Evolutionary conservation across 2,329 filamentous ascomycete species (phyloP).

Genomic region (Chrysoporthe austroafricana): DNA sequence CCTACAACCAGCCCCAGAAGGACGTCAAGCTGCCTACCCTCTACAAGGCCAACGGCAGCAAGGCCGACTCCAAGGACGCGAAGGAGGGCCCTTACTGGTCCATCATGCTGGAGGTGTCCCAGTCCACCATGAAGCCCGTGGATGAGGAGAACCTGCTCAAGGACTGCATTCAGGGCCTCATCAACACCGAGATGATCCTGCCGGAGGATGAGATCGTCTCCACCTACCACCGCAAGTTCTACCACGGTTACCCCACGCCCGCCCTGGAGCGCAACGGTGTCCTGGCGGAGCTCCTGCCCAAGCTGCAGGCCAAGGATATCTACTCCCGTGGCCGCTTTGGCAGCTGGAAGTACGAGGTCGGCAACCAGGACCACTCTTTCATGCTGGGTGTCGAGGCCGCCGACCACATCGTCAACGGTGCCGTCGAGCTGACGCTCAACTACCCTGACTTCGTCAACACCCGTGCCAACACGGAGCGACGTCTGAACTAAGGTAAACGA

Average conservation of each 20-base stretch:
- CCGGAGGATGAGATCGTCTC: constrained; percentile 93
- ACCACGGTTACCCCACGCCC: constrained; percentile 97
- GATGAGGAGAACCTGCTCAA: constrained; percentile 81
- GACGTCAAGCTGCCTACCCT: constrained; percentile 84
- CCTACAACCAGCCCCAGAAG: constrained; percentile 90
- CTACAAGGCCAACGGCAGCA: constrained; percentile 83
- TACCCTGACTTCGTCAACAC: constrained; percentile 95
- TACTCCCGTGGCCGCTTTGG: constrained; percentile 96
- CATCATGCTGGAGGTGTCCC: constrained; percentile 98
- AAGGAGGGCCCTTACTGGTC: constrained; percentile 98
- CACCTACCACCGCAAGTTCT: constrained; percentile 96
- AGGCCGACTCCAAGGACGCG: constrained; percentile 71
- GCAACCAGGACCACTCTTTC: constrained; percentile 97
- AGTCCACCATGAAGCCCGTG: constrained; percentile 94
- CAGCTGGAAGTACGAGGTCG: constrained; percentile 94
- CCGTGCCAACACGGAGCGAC: constrained; percentile 69
- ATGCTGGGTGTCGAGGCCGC: constrained; percentile 95
- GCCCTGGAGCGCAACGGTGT: constrained; percentile 93
- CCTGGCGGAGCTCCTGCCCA: constrained; percentile 88
- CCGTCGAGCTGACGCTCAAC: constrained; percentile 90
- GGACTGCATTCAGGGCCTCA: constrained; percentile 92
- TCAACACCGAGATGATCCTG: constrained; percentile 97
- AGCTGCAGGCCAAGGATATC: constrained; percentile 89
- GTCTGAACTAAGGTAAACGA: constrained; percentile 43
- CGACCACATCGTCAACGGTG: constrained; percentile 86